These are phyloP conservation scores for Agapanthus africanus DNA, from an alignment of 106 monocot genomes.

Conservation along the genomic window DNA sequence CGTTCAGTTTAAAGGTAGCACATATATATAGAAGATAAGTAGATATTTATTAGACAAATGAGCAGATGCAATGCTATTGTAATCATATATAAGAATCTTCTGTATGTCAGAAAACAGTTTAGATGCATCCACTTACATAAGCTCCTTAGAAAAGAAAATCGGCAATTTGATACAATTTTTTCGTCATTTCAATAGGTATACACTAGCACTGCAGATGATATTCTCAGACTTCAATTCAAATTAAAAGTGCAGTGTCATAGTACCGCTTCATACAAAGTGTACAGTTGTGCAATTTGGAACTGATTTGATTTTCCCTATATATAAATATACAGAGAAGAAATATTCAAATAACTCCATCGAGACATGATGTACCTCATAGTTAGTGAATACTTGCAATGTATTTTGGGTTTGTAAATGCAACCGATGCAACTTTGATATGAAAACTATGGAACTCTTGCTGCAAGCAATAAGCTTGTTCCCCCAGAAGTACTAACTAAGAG, in stretches of 20 bases:
- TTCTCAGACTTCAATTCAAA: background rate
- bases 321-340: too few relatives aligned
- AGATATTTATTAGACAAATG: background rate
- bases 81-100: background rate
- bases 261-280: background rate
- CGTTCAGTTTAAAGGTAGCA: background rate
- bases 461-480: too few relatives aligned
- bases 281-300: background rate
- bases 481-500: too few relatives aligned
- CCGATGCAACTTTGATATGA: too few relatives aligned
- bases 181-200: background rate
- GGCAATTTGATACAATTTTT: background rate
- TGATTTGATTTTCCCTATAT: too few relatives aligned
- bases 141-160: background rate
- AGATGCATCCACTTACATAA: background rate
- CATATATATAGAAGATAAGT: background rate
- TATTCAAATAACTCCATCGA: too few relatives aligned
- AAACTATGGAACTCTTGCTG: too few relatives aligned
- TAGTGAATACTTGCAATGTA: background rate
- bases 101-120: background rate
- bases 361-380: background rate
- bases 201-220: background rate
- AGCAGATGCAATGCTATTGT: background rate
- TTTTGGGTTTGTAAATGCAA: background rate
- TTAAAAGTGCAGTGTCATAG: background rate